Percentiles rank a stretch among this genome's conserved stretches.
Conservation (phyloP, 225 moss, liverwort and hornwort genomes). For the Antitrichia curtipendula region DNA sequence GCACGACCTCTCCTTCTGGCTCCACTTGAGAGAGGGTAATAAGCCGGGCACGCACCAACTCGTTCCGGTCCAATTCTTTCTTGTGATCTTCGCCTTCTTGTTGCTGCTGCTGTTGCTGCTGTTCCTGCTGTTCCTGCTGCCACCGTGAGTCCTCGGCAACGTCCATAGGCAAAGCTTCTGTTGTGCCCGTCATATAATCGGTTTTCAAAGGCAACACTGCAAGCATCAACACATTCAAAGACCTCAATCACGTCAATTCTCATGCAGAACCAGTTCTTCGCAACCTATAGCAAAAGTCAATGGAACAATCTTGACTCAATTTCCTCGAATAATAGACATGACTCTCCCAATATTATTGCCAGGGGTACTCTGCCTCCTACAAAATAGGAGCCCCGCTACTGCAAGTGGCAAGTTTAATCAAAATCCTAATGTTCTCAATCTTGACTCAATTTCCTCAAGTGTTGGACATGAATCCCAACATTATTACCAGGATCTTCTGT, state of each 20-base stretch:
- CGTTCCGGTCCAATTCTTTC: conserved; percentile 6
- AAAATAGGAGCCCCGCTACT: neutral
- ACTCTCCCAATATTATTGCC: neutral
- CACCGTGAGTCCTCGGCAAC: conserved; percentile 11
- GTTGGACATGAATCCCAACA: neutral
- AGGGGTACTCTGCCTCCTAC: neutral
- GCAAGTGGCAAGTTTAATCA: neutral
- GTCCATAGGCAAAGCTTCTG: conserved; percentile 36
- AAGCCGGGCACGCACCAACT: conserved; percentile 27
- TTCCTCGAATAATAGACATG: neutral
- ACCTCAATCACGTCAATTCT: neutral
- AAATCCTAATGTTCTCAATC: neutral
- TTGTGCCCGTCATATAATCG: conserved; percentile 12
- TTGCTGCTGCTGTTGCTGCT: neutral
- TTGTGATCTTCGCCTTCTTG: neutral
- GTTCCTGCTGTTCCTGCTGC: neutral
- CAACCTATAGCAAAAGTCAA: neutral
- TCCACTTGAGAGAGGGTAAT: conserved; percentile 20
- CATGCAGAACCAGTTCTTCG: neutral
- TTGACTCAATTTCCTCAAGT: neutral
- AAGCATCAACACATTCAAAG: neutral
- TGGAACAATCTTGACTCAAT: neutral
- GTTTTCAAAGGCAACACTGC: neutral
- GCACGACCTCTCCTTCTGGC: neutral
- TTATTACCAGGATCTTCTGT: neutral